Conservation (phyloP, 768 basidiomycete species). For the Cystofilobasidium ferigula region DNA sequence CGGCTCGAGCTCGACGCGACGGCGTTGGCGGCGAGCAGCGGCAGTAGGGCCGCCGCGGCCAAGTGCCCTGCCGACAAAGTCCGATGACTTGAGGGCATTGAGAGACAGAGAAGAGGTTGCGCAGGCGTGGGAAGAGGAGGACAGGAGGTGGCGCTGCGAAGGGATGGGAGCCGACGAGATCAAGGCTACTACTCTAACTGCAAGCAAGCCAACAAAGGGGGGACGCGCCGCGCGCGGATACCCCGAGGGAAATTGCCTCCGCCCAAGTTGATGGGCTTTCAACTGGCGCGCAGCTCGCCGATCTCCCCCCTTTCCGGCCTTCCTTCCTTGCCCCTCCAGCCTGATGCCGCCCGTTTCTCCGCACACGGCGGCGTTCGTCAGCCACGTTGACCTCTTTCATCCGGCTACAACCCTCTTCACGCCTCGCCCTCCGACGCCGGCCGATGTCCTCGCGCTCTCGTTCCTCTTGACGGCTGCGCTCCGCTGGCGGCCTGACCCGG, state of each 20-base stretch:
- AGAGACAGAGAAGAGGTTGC: background rate
- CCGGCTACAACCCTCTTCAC: background rate
- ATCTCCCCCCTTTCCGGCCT: background rate
- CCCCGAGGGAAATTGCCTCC: no score
- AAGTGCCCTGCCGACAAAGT: no score
- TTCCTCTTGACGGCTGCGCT: slow-evolving; percentile 1
- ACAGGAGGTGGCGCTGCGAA: no score
- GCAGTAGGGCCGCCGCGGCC: background rate
- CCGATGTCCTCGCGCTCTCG: background rate
- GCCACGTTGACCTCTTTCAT: background rate
- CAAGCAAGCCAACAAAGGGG: no score
- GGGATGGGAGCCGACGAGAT: no score
- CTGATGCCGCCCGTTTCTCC: background rate
- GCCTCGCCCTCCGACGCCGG: slow-evolving; percentile 1
- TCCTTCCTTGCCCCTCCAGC: no score
- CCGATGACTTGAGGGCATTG: no score
- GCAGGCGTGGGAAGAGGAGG: no score
- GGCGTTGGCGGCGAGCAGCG: background rate
- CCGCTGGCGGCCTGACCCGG: background rate
- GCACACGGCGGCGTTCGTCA: background rate
- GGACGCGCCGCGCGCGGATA: no score
- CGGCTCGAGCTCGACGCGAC: background rate
- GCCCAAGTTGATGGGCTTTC: no score
- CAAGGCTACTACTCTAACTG: no score
- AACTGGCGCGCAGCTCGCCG: no score